Base-by-base conservation (phyloP, 495 filamentous ascomycete species). In the Darksidea phi region DNA sequence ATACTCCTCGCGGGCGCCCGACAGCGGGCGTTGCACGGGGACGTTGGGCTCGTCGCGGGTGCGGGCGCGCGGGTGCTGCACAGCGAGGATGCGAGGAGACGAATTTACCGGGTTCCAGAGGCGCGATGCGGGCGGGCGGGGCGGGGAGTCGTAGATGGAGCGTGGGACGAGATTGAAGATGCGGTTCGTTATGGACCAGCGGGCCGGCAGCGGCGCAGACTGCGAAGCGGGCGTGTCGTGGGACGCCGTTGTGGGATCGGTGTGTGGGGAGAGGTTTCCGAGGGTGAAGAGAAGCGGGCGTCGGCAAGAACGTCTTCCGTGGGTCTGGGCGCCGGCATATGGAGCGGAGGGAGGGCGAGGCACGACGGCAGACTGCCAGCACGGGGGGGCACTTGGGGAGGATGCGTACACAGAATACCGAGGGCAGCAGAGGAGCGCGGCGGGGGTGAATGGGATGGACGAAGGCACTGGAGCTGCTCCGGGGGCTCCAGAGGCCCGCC, bases 81-180 rank as follows among this genome's bases (percentile, higher is more conserved):
- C 18, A 63, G 75, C 73, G 46, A 71, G 70, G 60, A 50, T 56
- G 68, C 81, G 73, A 48, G 83, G 84, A 5, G 83, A 84, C 42
- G 80, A 85, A 69, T 86, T 86, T 57, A 82, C 79, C 26, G 84
- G 84, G 64, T 86, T 86, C 82, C 82, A 85, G 57, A 86, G 77
- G 20, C 84, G 79, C 37, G 79, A 75, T 20, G 80, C 73, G 6
- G 76, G 66, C 15, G n/a, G 47, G 11, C 60, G 63, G 7, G 56
- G 64, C 20, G 52, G 20, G 11, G 52, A 3, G 47, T 48, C 53
- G 55, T 53, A 64, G 8, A 54, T 18, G 47, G 59, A 48, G 65
- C 58, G 45, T 18, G 55, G 42, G 56, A 63, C 48, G 68, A 67
- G 51, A 45, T 54, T 59, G 65, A 68, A 72, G 54, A 69, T 63